Conservation (phyloP, 2,329 filamentous ascomycete species). For the Basipetospora chlamydospora region DNA sequence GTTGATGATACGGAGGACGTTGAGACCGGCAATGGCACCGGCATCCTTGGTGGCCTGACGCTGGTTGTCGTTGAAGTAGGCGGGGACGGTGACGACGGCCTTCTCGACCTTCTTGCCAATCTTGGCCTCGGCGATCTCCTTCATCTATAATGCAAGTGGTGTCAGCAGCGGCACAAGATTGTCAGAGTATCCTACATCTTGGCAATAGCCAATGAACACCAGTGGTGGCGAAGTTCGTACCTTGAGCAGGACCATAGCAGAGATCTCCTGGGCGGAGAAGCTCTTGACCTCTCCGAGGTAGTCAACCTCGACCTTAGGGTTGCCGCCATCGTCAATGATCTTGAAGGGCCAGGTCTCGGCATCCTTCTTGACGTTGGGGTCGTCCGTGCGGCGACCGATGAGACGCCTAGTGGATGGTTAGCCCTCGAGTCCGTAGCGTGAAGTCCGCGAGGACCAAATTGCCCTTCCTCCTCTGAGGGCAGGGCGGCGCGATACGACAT, state of each 20-base stretch:
- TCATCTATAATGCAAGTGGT: slow-evolving; percentile 52
- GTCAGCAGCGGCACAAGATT: neutral
- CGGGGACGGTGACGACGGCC: slow-evolving; percentile 96
- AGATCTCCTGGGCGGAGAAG: slow-evolving; percentile 98
- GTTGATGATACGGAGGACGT: slow-evolving; percentile 99
- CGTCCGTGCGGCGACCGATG: slow-evolving; percentile 90
- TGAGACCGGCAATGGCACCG: slow-evolving; percentile 90
- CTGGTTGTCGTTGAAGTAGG: slow-evolving; percentile 99
- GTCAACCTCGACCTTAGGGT: slow-evolving; percentile 85
- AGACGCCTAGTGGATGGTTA: slow-evolving; percentile 54
- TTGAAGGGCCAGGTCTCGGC: slow-evolving; percentile 99
- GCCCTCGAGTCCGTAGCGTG: neutral
- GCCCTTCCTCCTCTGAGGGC: too few species aligned
- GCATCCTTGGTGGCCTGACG: slow-evolving; percentile 99
- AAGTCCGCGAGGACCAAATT: too few species aligned
- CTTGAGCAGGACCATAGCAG: slow-evolving; percentile 97
- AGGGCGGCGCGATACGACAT: slow-evolving; percentile 29
- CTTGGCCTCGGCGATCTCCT: slow-evolving; percentile 97
- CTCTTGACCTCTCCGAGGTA: slow-evolving; percentile 90
- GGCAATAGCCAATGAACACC: neutral
- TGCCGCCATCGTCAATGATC: slow-evolving; percentile 78
- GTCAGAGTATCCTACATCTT: neutral
- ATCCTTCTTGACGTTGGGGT: slow-evolving; percentile 97
- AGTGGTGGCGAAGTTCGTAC: slow-evolving; percentile 32
- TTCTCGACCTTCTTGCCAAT: slow-evolving; percentile 98